Percentiles rank a stretch among this genome's conserved stretches.
phyloP scores from a whole-genome alignment of 2,329 filamentous ascomycete genomes.

The Pseudogymnoascus destructans region DNA sequence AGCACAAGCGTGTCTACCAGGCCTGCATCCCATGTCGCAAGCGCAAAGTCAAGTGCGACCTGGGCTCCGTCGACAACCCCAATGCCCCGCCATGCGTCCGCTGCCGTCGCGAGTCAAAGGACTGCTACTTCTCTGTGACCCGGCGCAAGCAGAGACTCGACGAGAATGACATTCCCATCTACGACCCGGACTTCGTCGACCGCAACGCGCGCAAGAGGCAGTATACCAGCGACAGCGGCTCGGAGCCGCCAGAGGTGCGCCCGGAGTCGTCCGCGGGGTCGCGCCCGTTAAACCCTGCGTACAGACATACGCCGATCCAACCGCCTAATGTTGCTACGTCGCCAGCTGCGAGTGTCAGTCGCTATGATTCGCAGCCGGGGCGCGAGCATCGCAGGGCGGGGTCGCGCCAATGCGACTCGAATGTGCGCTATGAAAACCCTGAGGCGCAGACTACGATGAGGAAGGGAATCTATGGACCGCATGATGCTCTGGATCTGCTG shows the following conservation, averaged over 20 bases:
- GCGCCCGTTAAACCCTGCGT: constrained; percentile 20
- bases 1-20: constrained; percentile 29
- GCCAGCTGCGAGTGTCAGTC: constrained; percentile 51
- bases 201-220: constrained; percentile 62
- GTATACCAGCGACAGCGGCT: constrained; percentile 33
- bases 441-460: constrained; percentile 54
- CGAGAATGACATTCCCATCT: constrained; percentile 24
- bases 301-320: neutral
- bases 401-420: constrained; percentile 34
- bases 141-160: constrained; percentile 75
- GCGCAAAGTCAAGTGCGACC: constrained; percentile 43
- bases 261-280: constrained; percentile 18
- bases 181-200: constrained; percentile 52
- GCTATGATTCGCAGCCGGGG: constrained; percentile 49
- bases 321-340: constrained; percentile 36
- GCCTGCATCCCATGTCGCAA: constrained; percentile 40
- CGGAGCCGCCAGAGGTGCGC: constrained; percentile 28
- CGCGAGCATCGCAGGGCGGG: constrained; percentile 21
- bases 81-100: constrained; percentile 87
- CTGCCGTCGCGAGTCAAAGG: constrained; percentile 87
- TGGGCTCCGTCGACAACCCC: constrained; percentile 75
- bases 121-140: constrained; percentile 93
- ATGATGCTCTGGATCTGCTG: constrained; percentile 82
- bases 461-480: constrained; percentile 71
- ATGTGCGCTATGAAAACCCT: constrained; percentile 49